phyloP scores from a whole-genome alignment of 495 filamentous ascomycete genomes.

The Penicillium daleae region DNA sequence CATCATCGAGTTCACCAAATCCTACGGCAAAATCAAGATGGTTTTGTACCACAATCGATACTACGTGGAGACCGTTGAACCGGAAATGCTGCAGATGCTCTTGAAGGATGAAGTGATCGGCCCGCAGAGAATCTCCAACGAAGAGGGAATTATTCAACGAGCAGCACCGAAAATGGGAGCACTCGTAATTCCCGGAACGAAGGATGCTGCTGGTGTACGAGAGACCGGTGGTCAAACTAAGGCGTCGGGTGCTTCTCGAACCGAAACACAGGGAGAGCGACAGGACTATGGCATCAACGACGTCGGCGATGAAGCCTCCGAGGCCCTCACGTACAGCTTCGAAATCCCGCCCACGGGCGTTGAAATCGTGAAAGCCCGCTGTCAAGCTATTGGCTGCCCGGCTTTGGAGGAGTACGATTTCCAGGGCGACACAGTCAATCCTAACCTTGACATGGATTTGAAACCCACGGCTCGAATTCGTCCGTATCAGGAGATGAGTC shows the following conservation, averaged over 20 bases:
- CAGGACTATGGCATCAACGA: slow-evolving; percentile 68
- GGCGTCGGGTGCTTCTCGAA: slow-evolving; percentile 35
- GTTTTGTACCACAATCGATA: slow-evolving; percentile 93
- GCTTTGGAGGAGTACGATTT: slow-evolving; percentile 98
- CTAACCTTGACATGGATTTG: slow-evolving; percentile 92
- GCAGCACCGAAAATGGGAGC: slow-evolving; percentile 86
- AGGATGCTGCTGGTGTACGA: slow-evolving; percentile 83
- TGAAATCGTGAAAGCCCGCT: slow-evolving; percentile 86
- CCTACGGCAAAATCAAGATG: slow-evolving; percentile 93
- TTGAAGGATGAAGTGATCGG: slow-evolving; percentile 75
- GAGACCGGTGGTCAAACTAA: slow-evolving; percentile 58
- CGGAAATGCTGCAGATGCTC: slow-evolving; percentile 79
- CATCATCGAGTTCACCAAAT: slow-evolving; percentile 81
- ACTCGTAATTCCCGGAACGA: slow-evolving; percentile 92
- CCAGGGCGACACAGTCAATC: slow-evolving; percentile 86
- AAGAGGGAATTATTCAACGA: slow-evolving; percentile 73
- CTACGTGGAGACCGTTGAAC: slow-evolving; percentile 89
- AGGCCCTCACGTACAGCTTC: slow-evolving; percentile 90
- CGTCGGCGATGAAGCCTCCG: slow-evolving; percentile 81
- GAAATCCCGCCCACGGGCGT: slow-evolving; percentile 79
- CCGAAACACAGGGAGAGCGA: slow-evolving; percentile 53
- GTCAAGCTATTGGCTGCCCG: slow-evolving; percentile 82
- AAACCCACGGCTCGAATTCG: slow-evolving; percentile 46
- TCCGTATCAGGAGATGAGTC: slow-evolving; percentile 89
- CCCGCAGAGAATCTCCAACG: slow-evolving; percentile 62